Evolutionary conservation across 139 green algal genomes (phyloP), one percentile per base, ranked within the genome.

Genomic region (Edaphochlamys debaryana): DNA sequence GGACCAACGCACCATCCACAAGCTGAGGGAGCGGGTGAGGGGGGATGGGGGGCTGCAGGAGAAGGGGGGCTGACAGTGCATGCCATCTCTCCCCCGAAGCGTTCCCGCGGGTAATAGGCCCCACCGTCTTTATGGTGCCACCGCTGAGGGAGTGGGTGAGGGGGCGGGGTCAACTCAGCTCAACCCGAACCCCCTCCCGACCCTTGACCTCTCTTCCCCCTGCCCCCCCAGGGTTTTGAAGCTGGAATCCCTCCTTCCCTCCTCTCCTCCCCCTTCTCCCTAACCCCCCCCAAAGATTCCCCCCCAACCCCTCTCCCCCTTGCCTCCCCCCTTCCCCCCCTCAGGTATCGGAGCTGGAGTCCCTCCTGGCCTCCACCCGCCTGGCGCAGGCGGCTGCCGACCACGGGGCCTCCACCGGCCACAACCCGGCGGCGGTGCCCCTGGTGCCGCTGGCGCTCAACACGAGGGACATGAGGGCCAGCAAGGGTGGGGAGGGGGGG

Each of bases 1-100:
- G 3, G 89, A 94, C 38, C 86, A 86, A 15, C 72, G 80, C 20
- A 68, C 88, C 29, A 85, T 92, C 30, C 64, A 40, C 38, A 76
- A 86, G 30, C 68, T 87, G 74, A 64, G 88, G 45, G 82, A 93
- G n/a, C 73, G 86, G 68, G 80, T 79, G 69, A 30, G 69, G 4
- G 20, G n/a, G 66, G 11, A 32, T 20, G n/a, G n/a, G n/a, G n/a
- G n/a, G n/a, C n/a, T n/a, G n/a, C n/a, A n/a, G n/a, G n/a, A n/a
- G n/a, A n/a, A n/a, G n/a, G n/a, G n/a, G n/a, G n/a, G n/a, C n/a
- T n/a, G n/a, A n/a, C n/a, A n/a, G n/a, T n/a, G n/a, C n/a, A n/a
- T n/a, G n/a, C n/a, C n/a, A n/a, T n/a, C n/a, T n/a, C n/a, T n/a
- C n/a, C n/a, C n/a, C n/a, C n/a, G n/a, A n/a, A n/a, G n/a, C n/a